phyloP scores from a whole-genome alignment of 345 rosid species.

The Populus euphratica region DNA sequence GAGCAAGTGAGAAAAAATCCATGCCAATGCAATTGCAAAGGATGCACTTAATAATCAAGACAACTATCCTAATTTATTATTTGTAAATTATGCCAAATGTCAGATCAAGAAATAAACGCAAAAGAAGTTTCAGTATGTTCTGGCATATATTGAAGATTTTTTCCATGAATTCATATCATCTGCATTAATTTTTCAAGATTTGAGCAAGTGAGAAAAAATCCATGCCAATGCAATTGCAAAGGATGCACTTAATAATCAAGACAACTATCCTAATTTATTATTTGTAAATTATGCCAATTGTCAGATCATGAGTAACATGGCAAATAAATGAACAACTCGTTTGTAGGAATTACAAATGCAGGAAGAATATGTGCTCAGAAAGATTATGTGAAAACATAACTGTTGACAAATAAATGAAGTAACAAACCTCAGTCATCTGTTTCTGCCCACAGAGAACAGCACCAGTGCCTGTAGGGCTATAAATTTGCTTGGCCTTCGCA shows the following conservation, averaged over 20 bases:
- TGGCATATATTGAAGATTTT: neutral
- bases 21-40: neutral
- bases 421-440: constrained; percentile 90
- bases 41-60: neutral
- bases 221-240: neutral
- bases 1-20: neutral
- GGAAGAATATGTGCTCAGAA: neutral
- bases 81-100: neutral
- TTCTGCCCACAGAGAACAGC: constrained; percentile 88
- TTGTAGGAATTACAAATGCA: neutral
- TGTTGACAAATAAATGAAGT: neutral
- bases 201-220: neutral
- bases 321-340: neutral
- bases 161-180: neutral
- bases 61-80: neutral
- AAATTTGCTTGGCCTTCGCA: constrained; percentile 56
- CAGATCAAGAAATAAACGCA: neutral
- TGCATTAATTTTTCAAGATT: too few relatives aligned
- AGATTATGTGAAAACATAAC: neutral
- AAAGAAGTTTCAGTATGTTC: neutral
- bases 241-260: neutral
- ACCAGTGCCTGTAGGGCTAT: constrained; percentile 56
- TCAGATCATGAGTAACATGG: neutral
- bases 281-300: neutral
- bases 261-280: neutral